Evolutionary conservation across 495 filamentous ascomycete species (phyloP).

Genomic region (Clavariopsis aquatica): DNA sequence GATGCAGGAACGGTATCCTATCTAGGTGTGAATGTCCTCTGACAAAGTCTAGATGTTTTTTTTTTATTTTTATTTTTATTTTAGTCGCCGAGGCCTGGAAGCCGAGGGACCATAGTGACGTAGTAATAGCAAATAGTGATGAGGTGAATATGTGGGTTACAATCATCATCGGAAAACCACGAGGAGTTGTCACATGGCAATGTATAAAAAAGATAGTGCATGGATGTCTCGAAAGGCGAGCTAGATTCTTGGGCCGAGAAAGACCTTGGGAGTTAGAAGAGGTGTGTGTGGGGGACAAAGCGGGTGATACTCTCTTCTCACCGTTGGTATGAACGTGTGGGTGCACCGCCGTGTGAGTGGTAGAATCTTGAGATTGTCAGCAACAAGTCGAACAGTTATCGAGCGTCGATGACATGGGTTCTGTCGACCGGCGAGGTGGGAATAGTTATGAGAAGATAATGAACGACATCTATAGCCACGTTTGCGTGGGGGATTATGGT

Average conservation of each 20-base stretch:
- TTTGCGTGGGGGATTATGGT: not conserved
- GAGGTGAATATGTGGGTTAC: not conserved
- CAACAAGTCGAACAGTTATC: too few species aligned
- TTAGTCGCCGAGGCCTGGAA: not conserved
- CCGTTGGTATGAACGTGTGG: not conserved
- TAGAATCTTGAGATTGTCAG: not conserved
- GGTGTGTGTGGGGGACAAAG: not conserved
- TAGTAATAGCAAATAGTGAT: too few species aligned
- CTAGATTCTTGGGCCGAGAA: not conserved
- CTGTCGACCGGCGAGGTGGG: too few species aligned
- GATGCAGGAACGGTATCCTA: slow-evolving; percentile 1
- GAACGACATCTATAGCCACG: not conserved
- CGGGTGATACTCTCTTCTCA: not conserved
- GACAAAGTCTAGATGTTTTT: not conserved
- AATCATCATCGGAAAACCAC: not conserved
- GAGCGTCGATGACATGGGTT: too few species aligned
- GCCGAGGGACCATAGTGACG: not conserved
- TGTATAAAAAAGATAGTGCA: not conserved
- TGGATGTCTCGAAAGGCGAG: not conserved
- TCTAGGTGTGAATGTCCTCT: not conserved
- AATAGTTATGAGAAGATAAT: too few species aligned
- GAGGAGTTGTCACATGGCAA: not conserved
- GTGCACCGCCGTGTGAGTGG: not conserved
- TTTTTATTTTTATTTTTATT: not conserved
- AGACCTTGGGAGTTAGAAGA: not conserved